Conservation (phyloP, 306 rosid species). For the Castanopsis chinensis region DNA sequence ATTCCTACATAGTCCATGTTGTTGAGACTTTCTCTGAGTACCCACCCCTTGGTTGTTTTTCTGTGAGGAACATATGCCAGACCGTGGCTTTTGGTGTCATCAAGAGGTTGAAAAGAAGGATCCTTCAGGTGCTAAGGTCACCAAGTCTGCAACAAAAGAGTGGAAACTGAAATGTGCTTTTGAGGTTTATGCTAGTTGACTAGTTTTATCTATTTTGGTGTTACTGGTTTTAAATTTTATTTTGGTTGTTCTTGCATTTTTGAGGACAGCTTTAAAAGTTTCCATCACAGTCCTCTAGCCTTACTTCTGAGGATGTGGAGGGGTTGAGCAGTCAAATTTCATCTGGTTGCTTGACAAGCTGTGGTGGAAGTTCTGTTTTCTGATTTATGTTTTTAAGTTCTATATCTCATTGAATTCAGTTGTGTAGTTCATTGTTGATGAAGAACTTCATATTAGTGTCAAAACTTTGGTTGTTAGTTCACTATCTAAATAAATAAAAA, state of each 20-base stretch:
- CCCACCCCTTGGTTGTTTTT: slow-evolving; percentile 33
- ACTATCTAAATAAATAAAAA: too few relatives aligned
- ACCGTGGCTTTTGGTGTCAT: slow-evolving; percentile 2
- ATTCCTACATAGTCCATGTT: slow-evolving; percentile 41
- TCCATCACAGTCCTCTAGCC: slow-evolving; percentile 4
- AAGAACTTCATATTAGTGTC: slow-evolving; percentile 8
- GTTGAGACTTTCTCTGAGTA: slow-evolving; percentile 27
- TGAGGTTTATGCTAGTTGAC: neutral
- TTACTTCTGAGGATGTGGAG: slow-evolving; percentile 7
- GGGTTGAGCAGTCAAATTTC: neutral
- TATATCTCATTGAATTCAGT: neutral
- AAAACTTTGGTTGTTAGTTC: neutral
- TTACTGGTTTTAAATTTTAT: neutral
- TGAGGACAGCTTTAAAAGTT: slow-evolving; percentile 9
- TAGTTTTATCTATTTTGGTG: neutral
- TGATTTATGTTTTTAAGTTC: neutral
- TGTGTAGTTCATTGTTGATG: neutral
- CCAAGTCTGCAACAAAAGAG: neutral
- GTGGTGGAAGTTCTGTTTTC: neutral
- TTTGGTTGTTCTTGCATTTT: neutral
- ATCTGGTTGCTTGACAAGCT: neutral
- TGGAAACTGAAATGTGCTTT: too few relatives aligned
- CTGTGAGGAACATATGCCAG: slow-evolving; percentile 35
- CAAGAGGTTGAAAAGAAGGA: too few relatives aligned
- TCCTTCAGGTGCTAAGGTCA: too few relatives aligned